Percentiles rank a stretch among this genome's conserved stretches.
Conservation (phyloP, 306 rosid species). For the Cucumis sativus region Cucumber_9930_V3 NC_026659.2:2248001-2248500, state of each 20-base stretch:
- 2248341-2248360: too few species aligned
- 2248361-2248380: too few species aligned
- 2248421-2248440: too few species aligned
- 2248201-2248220: constrained; percentile 39
- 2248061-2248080: background rate
- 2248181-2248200: constrained; percentile 28
- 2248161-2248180: constrained; percentile 39
- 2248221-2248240: background rate
- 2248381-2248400: too few species aligned
- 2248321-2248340: too few species aligned
- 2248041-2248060: background rate
- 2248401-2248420: too few species aligned
- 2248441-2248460: too few species aligned
- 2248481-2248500: too few species aligned
- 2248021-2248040: background rate
- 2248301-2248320: too few species aligned
- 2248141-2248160: constrained; percentile 39
- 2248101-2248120: constrained; percentile 30
- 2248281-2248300: background rate
- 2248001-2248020: background rate
- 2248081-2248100: constrained; percentile 33
- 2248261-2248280: constrained; percentile 11
- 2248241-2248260: background rate
- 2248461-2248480: too few species aligned
- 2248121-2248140: constrained; percentile 38